Evolutionary conservation across 108 stramenopile species (phyloP).

Genomic region (Conticribra guillardii): DNA sequence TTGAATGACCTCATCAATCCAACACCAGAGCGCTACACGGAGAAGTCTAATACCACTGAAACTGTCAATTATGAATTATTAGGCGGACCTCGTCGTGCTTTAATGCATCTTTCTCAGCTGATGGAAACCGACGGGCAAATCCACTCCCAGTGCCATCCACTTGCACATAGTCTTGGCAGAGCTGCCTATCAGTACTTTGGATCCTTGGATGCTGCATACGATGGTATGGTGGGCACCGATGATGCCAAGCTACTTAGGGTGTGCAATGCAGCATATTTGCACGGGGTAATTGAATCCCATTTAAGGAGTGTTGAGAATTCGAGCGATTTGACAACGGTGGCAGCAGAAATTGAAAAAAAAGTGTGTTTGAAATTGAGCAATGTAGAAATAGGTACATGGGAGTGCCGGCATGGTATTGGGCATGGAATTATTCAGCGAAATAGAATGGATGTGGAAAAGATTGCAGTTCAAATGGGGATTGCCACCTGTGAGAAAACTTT

Average conservation of each 20-base stretch:
- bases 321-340: constrained; percentile 5
- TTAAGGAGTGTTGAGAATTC: constrained; percentile 4
- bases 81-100: constrained; percentile 17
- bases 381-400: constrained; percentile 28
- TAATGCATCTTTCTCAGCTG: constrained; percentile 12
- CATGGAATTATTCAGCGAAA: constrained; percentile 30
- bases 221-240: constrained; percentile 20
- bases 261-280: constrained; percentile 42
- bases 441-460: constrained; percentile 14
- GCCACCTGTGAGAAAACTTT: constrained; percentile 8
- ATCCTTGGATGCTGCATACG: constrained; percentile 20
- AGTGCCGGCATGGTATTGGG: constrained; percentile 40
- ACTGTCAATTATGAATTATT: background rate
- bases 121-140: constrained; percentile 24
- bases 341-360: constrained; percentile 17
- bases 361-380: constrained; percentile 19
- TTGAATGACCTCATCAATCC: constrained; percentile 9
- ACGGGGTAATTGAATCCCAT: constrained; percentile 37
- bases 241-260: constrained; percentile 27
- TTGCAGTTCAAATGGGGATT: constrained; percentile 12
- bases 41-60: background rate
- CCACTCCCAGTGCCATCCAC: constrained; percentile 20
- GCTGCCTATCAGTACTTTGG: constrained; percentile 27
- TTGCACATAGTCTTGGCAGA: constrained; percentile 24
- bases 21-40: background rate